Base-by-base conservation (phyloP, 148 eudicot genomes). In the Suaeda aralocaspica region DNA sequence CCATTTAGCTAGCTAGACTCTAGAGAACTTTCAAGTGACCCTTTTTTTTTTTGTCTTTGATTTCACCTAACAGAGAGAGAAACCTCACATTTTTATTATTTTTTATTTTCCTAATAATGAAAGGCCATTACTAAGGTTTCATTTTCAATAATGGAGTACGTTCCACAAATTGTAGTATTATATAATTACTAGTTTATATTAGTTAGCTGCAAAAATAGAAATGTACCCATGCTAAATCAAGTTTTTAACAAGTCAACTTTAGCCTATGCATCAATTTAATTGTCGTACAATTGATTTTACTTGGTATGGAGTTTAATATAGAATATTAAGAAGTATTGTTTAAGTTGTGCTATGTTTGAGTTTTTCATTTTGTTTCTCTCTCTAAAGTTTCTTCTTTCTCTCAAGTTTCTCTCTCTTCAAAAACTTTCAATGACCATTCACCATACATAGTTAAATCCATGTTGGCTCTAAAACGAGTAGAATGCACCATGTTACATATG, bases 41-140 rank as follows among this genome's bases (percentile, higher is more conserved):
- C 66, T 25, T 55, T 52, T 64, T 50, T n/a, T 71, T 71, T 58
- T 41, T 64, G 79, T 66, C 75, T 59, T 21, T 45, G 15, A 34
- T 51, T 57, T 29, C 22, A 48, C 79, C 75, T 34, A 76, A 72
- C 69, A 76, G 72, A 46, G 48, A 74, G 69, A 71, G 64, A 59
- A 22, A 50, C 2, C 34, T 39, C 6, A 53, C 51, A 44, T 21
- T 58, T 25, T 71, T 70, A n/a, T n/a, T n/a, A n/a, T n/a, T n/a
- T 42, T 42, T 14, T 42, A 42, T 14, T 9, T 62, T 53, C 22
- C 46, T 49, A 64, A 49, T 45, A 57, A 64, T 64, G 16, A 30
- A 64, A 55, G 45, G 57, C 52, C 59, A 56, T 55, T 29, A 70
- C 50, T 53, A 70, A 69, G 59, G 49, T 45, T 42, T 44, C 21